phyloP scores from a whole-genome alignment of 352 stramenopile genomes.

The Globisporangium ultimum region DNA sequence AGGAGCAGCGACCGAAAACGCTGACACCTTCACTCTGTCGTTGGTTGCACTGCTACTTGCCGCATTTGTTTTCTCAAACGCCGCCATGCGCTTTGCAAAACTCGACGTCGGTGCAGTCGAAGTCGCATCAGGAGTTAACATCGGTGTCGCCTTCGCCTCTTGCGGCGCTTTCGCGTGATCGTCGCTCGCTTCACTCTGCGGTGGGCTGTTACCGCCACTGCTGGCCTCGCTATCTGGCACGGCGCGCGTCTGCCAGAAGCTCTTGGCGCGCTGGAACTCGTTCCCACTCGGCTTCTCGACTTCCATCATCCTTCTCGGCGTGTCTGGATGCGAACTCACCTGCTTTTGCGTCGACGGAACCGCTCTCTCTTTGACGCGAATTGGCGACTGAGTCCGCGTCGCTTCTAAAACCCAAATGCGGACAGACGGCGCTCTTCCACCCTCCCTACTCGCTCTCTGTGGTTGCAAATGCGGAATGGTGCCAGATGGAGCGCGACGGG shows the following conservation, averaged over 20 bases:
- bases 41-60: constrained; percentile 2
- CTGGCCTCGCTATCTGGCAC: constrained; percentile 27
- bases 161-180: background rate
- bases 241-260: constrained; percentile 61
- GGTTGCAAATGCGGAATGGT: too few species aligned
- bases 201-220: background rate
- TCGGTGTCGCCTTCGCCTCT: constrained; percentile 4
- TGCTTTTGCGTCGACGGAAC: too few species aligned
- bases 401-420: too few species aligned
- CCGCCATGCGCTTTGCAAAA: constrained; percentile 16
- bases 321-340: background rate
- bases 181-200: background rate
- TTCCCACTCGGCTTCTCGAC: constrained; percentile 3
- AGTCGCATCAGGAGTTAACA: constrained; percentile 4
- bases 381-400: too few species aligned
- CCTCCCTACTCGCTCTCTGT: too few species aligned
- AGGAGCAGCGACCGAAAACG: background rate
- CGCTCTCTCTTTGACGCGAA: too few species aligned
- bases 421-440: too few species aligned
- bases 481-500: too few species aligned
- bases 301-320: background rate
- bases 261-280: constrained; percentile 57
- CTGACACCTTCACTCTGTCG: background rate
- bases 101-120: constrained; percentile 1
- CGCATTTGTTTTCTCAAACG: constrained; percentile 4